Evolutionary conservation across 2,329 filamentous ascomycete genomes (phyloP).

Genomic region (Zelopaecilomyces penicillatus): DNA sequence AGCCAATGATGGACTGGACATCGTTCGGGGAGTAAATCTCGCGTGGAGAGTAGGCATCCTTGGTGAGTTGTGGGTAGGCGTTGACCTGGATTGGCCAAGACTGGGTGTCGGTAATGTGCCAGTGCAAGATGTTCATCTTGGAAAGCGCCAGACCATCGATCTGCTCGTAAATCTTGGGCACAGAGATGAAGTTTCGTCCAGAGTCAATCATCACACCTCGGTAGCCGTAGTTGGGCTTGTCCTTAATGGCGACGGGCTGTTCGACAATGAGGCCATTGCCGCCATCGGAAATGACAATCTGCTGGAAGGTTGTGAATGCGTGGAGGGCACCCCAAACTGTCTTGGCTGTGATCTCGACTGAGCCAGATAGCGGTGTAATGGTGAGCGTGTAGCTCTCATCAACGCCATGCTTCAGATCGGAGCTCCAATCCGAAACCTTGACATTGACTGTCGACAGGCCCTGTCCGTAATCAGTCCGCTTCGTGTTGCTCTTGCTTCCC

Average conservation of each 20-base stretch:
- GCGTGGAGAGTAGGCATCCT: slow-evolving; percentile 43
- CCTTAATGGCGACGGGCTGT: slow-evolving; percentile 42
- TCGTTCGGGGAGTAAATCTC: slow-evolving; percentile 36
- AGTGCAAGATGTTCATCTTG: slow-evolving; percentile 50
- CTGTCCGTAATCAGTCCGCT: slow-evolving; percentile 16
- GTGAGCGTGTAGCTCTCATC: slow-evolving; percentile 48
- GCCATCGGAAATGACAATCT: slow-evolving; percentile 42
- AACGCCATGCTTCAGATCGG: slow-evolving; percentile 45
- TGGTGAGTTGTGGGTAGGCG: slow-evolving; percentile 41
- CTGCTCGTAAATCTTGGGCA: slow-evolving; percentile 44
- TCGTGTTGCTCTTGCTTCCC: slow-evolving; percentile 15
- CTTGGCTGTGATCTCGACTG: slow-evolving; percentile 37
- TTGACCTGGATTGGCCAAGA: slow-evolving; percentile 46
- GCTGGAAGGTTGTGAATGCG: slow-evolving; percentile 49
- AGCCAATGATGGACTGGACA: slow-evolving; percentile 36
- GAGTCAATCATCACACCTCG: slow-evolving; percentile 48
- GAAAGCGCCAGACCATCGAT: slow-evolving; percentile 46
- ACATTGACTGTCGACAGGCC: slow-evolving; percentile 36
- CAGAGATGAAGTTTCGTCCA: slow-evolving; percentile 45
- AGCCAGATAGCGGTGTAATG: slow-evolving; percentile 28
- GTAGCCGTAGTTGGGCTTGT: slow-evolving; percentile 43
- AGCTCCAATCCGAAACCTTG: slow-evolving; percentile 33
- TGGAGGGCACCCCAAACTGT: slow-evolving; percentile 47
- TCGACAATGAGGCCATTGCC: slow-evolving; percentile 38
- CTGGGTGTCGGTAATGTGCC: slow-evolving; percentile 47